These are phyloP conservation scores for Cenchrus americanus DNA, from an alignment of 176 grass and related monocot genomes.

Conservation along the genomic window DNA sequence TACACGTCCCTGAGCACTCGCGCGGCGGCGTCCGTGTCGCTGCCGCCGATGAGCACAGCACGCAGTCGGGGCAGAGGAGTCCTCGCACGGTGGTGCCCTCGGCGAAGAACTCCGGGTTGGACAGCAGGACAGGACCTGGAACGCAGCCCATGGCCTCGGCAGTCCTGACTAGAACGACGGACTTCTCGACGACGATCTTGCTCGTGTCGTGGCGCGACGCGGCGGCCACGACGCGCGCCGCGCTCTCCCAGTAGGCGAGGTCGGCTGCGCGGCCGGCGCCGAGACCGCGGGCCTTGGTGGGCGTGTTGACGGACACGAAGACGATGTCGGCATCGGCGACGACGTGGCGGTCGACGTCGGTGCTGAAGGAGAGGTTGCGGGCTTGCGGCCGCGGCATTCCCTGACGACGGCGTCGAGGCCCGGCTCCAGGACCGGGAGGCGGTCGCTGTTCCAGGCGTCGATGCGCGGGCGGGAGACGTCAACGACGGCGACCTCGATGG, in stretches of 20 bases:
- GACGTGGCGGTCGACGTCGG: slow-evolving; percentile 54
- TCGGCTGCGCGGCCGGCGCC: slow-evolving; percentile 55
- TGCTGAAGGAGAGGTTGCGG: slow-evolving; percentile 62
- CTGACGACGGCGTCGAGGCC: slow-evolving; percentile 56
- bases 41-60: slow-evolving; percentile 51
- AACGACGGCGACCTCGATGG: slow-evolving; percentile 52
- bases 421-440: slow-evolving; percentile 52
- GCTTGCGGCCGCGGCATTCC: slow-evolving; percentile 54
- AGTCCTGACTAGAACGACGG: slow-evolving; percentile 58
- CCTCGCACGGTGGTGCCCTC: slow-evolving; percentile 53
- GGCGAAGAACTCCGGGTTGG: slow-evolving; percentile 66
- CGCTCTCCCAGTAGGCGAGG: slow-evolving; percentile 69
- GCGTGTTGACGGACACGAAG: slow-evolving; percentile 70
- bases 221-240: slow-evolving; percentile 53
- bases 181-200: slow-evolving; percentile 70
- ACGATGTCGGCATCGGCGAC: slow-evolving; percentile 56
- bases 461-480: slow-evolving; percentile 54
- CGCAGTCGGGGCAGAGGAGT: slow-evolving; percentile 51
- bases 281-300: slow-evolving; percentile 61
- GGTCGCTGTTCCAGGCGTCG: slow-evolving; percentile 64
- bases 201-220: slow-evolving; percentile 25
- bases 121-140: slow-evolving; percentile 47
- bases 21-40: slow-evolving; percentile 44
- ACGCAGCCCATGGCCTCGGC: slow-evolving; percentile 54
- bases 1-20: slow-evolving; percentile 53